Base-by-base conservation (phyloP, 2,329 filamentous ascomycete genomes). In the Aspergillus glaucus region DNA sequence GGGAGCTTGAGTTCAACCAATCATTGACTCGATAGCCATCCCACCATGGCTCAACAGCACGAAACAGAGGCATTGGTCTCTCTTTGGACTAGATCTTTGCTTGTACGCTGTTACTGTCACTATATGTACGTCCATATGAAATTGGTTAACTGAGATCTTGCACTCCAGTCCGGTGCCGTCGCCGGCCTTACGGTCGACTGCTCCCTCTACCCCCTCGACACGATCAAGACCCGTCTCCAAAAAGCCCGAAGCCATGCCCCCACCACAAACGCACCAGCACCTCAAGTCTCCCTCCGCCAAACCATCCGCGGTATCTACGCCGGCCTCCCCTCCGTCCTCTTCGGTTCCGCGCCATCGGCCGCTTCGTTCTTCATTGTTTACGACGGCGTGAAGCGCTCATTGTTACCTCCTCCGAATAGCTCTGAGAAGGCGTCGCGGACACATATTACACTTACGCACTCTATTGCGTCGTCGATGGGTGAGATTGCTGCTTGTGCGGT, bases 321-420 rank as follows among this genome's bases (percentile, higher is more conserved):
- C 42, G 93, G 93, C 65, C 83, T 98, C 14, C 93, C 92, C 44
- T 88, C 84, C 50, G 90, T 91, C 0, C 77, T 97, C 45, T 85
- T 96, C 50, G 93, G 94, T 26, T 95, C 88, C 43, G 92, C 93
- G 0, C 93, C 93, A 0, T 89, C 90, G 48, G 93, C 94, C 1
- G 92, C 93, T 40, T 87, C 95, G 64, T 98, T 98, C 82, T 98
- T 98, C 80, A 87, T 88, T 66, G 93, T 89, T 46, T 95, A 95
- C 76, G 91, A 96, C 72, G 77, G 79, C 46, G 75, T 85, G 45
- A 95, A 91, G 68, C 65, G 71, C 51, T 62, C 68, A 19, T 61
- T 77, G 37, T 21, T 19, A 40, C 65, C 59, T 14, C 50, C 60
- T 1, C 37, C 68, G 12, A 47, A 53, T 6, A 54, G 57, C 17